Percentiles rank a stretch among this genome's conserved stretches.
phyloP scores from a whole-genome alignment of 2,329 filamentous ascomycete genomes.

The Exophiala phaeomuriformis region DNA sequence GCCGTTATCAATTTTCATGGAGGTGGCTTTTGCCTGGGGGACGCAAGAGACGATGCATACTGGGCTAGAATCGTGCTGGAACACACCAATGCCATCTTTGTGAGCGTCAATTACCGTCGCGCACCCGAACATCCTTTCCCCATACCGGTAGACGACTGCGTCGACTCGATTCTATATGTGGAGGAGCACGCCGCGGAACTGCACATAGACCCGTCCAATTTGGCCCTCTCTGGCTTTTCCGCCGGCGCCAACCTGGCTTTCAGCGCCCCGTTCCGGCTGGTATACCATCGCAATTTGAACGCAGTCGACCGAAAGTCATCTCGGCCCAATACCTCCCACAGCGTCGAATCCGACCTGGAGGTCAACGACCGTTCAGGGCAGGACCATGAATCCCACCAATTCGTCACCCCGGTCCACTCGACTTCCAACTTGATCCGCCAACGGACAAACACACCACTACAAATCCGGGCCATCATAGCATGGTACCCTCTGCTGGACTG shows the following conservation, averaged over 20 bases:
- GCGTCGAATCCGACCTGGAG: slow-evolving; percentile 11
- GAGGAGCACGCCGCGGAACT: slow-evolving; percentile 50
- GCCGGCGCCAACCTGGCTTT: slow-evolving; percentile 57
- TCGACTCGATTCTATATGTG: slow-evolving; percentile 54
- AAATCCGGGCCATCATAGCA: slow-evolving; percentile 50
- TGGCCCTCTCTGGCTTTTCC: slow-evolving; percentile 56
- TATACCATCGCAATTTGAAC: slow-evolving; percentile 32
- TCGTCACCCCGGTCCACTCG: slow-evolving; percentile 15
- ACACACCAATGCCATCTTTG: slow-evolving; percentile 51
- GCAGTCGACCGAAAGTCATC: slow-evolving; percentile 31
- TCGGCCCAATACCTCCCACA: slow-evolving; percentile 27
- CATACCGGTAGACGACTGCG: slow-evolving; percentile 57
- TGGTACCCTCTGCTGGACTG: slow-evolving; percentile 60
- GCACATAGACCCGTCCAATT: slow-evolving; percentile 50
- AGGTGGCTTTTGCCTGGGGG: slow-evolving; percentile 56
- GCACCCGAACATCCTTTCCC: slow-evolving; percentile 58
- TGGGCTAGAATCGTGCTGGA: slow-evolving; percentile 53
- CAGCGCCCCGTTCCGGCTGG: slow-evolving; percentile 53
- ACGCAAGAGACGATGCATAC: slow-evolving; percentile 53
- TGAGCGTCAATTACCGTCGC: slow-evolving; percentile 55
- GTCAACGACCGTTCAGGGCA: slow-evolving; percentile 10
- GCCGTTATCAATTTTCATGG: slow-evolving; percentile 59
- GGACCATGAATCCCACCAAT: slow-evolving; percentile 9
- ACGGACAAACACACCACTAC: slow-evolving; percentile 36
- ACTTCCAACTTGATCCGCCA: slow-evolving; percentile 14